Evolutionary conservation across 179 eudicot species (phyloP), one percentile per base, ranked within the genome.

Genomic region (Spinacia oleracea): DNA sequence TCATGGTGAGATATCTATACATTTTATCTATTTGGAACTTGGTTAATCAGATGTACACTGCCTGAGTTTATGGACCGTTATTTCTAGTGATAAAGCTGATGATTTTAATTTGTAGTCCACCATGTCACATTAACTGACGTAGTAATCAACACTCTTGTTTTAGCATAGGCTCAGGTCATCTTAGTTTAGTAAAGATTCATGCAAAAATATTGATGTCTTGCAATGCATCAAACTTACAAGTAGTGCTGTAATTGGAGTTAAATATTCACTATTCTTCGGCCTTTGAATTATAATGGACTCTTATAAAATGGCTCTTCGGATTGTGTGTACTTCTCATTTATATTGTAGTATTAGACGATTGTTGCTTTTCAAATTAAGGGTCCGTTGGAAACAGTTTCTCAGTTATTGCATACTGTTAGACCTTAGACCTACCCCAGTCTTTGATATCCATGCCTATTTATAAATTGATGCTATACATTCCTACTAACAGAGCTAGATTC

Each of bases 1-100:
- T 78, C 99, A 96, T 81, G 98, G 99, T 93, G 78, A 86, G 90
- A 76, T 83, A 70, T 53, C n/a, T 73, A 53, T 32, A 73, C 75
- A 42, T 35, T 75, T 78, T 18, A 2, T 68, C 68, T 74, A 48
- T 34, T 43, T 46, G 27, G 53, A 29, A 40, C 29, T 42, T 46
- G 60, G 12, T 16, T 29, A 0, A 38, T 70, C n/a, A 48, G 35
- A 40, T 56, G 40, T 32, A 25, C 35, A 51, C 18, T 29, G 16
- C 8, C 40, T 45, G 72, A 56, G 75, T 58, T 56, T 46, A 31
- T 58, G 70, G 43, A 51, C 56, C 43, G 18, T 6, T 65, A 34
- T 18, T 53, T 46, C 4, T 32, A 10, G 0, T 72, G 46, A 59
- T 58, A 29, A 43, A 29, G 66, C 31, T 18, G 35, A 29, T 78